Evolutionary conservation across 352 stramenopile genomes (phyloP).

Genomic region (Peronospora tabacina): DNA sequence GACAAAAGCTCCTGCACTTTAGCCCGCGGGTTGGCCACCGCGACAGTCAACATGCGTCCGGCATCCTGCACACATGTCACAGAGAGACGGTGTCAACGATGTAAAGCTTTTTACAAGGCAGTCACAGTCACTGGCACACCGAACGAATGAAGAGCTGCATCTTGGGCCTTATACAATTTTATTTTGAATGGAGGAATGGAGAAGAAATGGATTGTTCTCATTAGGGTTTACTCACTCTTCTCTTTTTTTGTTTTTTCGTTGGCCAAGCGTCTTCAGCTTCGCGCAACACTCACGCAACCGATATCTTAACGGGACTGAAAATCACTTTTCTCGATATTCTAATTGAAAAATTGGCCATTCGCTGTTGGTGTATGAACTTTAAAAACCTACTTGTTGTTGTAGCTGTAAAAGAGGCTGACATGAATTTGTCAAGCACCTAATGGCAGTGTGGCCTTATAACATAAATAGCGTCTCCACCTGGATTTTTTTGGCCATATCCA

Average conservation of each 20-base stretch:
- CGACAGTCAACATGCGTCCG: conserved; percentile 34
- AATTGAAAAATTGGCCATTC: too few relatives aligned
- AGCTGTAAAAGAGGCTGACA: conserved; percentile 2
- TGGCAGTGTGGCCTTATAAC: conserved; percentile 12
- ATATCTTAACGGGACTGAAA: not conserved
- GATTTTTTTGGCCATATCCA: conserved; percentile 9
- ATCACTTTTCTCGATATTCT: too few relatives aligned
- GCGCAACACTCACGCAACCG: not conserved
- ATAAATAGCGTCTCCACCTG: conserved; percentile 7
- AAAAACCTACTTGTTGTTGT: not conserved
- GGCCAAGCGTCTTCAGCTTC: not conserved
- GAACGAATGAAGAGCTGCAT: conserved; percentile 73
- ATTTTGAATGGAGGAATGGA: not conserved
- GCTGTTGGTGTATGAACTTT: too few relatives aligned
- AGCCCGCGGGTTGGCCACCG: conserved; percentile 19
- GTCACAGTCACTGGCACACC: conserved; percentile 17
- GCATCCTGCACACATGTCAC: conserved; percentile 25
- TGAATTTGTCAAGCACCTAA: conserved; percentile 4
- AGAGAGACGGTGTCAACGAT: not conserved
- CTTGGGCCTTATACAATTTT: not conserved
- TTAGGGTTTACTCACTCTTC: not conserved
- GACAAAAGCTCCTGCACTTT: conserved; percentile 36
- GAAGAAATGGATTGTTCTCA: conserved; percentile 3
- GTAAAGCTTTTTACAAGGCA: not conserved
- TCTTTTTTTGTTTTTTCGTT: not conserved